A percentile compares a stretch with the other conserved stretches of the same genome.
Conservation (phyloP, 371 early-diverging fungal species). For the Apophysomyces elegans region DNA sequence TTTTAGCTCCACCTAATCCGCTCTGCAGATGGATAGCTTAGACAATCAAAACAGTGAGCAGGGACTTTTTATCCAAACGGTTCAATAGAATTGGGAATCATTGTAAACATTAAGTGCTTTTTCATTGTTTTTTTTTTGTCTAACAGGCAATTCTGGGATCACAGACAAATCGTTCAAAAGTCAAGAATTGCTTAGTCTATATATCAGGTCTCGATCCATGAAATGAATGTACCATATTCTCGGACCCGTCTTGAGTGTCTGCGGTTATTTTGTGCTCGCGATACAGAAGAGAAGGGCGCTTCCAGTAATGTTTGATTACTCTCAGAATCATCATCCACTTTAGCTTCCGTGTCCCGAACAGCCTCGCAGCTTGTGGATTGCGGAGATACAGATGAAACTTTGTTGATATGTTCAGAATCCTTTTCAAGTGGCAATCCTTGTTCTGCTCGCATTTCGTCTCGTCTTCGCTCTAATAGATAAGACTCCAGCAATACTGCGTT, state of each 20-base stretch:
- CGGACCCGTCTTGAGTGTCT: constrained; percentile 3
- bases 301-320: background rate
- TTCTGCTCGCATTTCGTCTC: constrained; percentile 37
- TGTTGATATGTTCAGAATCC: background rate
- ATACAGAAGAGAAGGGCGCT: background rate
- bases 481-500: constrained; percentile 47
- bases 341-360: background rate
- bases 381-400: background rate
- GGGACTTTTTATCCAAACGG: too few species aligned
- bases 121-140: too few species aligned
- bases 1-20: too few species aligned
- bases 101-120: too few species aligned
- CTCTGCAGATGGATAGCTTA: too few species aligned
- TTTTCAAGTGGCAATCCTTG: constrained; percentile 14
- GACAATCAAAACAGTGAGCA: too few species aligned
- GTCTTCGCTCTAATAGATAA: constrained; percentile 31
- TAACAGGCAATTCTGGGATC: too few species aligned
- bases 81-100: too few species aligned
- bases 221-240: constrained; percentile 6
- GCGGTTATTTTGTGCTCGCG: background rate
- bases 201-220: constrained; percentile 4
- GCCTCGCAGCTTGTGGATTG: background rate
- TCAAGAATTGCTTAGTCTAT: too few species aligned
- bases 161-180: too few species aligned
- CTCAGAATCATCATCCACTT: background rate